These are phyloP conservation scores for Neolentinus lepideus DNA, from an alignment of 1,284 basidiomycete genomes.

Conservation along the genomic window DNA sequence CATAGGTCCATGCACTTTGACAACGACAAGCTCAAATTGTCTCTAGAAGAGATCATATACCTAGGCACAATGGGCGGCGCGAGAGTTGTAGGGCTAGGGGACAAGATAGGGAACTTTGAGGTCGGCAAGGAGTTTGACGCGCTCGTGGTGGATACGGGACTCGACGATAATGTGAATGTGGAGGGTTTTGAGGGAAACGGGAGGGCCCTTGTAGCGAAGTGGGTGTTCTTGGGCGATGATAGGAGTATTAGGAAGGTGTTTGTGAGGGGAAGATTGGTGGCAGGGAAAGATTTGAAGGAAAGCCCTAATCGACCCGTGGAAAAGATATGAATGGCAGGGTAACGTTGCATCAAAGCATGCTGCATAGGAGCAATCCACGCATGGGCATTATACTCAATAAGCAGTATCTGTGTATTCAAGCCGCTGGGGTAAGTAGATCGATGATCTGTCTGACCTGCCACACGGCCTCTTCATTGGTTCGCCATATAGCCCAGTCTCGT, in stretches of 20 bases:
- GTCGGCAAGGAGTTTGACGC: background rate
- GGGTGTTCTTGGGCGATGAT: background rate
- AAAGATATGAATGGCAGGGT: background rate
- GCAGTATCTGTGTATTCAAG: constrained; percentile 3
- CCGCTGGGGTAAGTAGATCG: constrained; percentile 22
- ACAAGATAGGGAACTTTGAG: background rate
- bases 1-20: background rate
- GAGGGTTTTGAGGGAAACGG: background rate
- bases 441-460: constrained; percentile 41
- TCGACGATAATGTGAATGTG: background rate
- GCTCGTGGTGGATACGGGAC: background rate
- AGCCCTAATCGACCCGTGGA: background rate
- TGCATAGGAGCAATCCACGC: no score
- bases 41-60: background rate
- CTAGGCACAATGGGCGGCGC: background rate
- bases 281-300: background rate
- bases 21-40: background rate
- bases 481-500: constrained; percentile 63
- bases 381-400: background rate
- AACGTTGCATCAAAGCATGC: no score
- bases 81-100: background rate
- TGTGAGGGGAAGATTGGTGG: background rate
- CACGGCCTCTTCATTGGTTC: constrained; percentile 45
- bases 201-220: background rate
- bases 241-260: background rate